These are phyloP conservation scores for Suhomyces kilbournensis DNA, from an alignment of 805 yeast species.

Conservation along the genomic window DNA sequence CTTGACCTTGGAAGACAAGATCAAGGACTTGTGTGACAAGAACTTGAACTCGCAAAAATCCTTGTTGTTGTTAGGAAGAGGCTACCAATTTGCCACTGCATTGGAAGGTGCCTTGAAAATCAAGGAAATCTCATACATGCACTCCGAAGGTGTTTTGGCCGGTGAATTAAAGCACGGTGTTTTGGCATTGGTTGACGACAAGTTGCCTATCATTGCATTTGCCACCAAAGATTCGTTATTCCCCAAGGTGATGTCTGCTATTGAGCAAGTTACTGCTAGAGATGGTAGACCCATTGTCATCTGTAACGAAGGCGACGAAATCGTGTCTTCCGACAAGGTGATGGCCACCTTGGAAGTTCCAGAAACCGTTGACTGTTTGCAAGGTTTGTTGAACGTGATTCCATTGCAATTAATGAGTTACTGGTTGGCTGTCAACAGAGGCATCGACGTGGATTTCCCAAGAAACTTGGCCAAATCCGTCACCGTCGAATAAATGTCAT, in stretches of 20 bases:
- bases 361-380: conserved; percentile 93
- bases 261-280: conserved; percentile 96
- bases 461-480: conserved; percentile 98
- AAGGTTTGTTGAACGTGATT: conserved; percentile 90
- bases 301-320: conserved; percentile 77
- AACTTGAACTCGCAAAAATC: conserved; percentile 81
- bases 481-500: conserved; percentile 76
- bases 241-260: conserved; percentile 93
- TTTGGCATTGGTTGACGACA: conserved; percentile 91
- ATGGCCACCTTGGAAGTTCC: conserved; percentile 86
- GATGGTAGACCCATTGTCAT: conserved; percentile 94
- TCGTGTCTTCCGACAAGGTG: conserved; percentile 53
- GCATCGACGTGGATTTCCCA: conserved; percentile 97
- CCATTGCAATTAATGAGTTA: conserved; percentile 95
- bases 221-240: conserved; percentile 95
- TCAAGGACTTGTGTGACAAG: conserved; percentile 70
- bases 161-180: conserved; percentile 99
- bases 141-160: conserved; percentile 97
- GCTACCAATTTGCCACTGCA: conserved; percentile 95
- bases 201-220: conserved; percentile 89
- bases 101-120: conserved; percentile 97
- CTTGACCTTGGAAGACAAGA: conserved; percentile 65
- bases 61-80: conserved; percentile 89
- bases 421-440: conserved; percentile 93
- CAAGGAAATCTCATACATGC: conserved; percentile 98